phyloP scores from a whole-genome alignment of 768 basidiomycete species.

The Russula lepida region DNA sequence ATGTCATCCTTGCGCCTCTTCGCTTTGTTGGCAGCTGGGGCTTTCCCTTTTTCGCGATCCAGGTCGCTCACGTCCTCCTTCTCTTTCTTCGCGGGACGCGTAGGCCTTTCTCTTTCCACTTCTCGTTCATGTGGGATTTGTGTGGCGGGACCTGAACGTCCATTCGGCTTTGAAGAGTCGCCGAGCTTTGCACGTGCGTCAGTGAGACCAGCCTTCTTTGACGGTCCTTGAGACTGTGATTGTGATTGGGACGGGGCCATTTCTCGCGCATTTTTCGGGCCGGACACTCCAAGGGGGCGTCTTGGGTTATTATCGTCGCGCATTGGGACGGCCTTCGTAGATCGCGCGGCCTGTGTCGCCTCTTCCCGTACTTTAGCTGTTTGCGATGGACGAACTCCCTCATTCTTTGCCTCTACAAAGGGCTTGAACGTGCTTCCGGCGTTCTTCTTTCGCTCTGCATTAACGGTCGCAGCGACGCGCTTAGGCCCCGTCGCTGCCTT shows the following conservation, averaged over 20 bases:
- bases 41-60: constrained; percentile 8
- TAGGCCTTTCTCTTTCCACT: constrained; percentile 9
- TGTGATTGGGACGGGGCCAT: constrained; percentile 18
- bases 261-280: constrained; percentile 16
- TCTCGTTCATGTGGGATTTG: constrained; percentile 22
- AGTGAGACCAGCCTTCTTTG: constrained; percentile 24
- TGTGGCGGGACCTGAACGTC: constrained; percentile 31
- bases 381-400: constrained; percentile 1
- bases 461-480: background rate
- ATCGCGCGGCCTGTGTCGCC: background rate
- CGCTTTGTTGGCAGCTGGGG: background rate
- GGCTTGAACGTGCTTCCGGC: constrained; percentile 1
- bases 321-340: constrained; percentile 3
- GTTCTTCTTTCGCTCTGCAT: constrained; percentile 14
- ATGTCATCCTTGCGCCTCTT: constrained; percentile 17
- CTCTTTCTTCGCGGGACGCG: constrained; percentile 2
- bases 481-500: constrained; percentile 2
- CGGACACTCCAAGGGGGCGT: constrained; percentile 21
- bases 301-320: constrained; percentile 21
- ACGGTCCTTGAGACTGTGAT: constrained; percentile 11
- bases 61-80: constrained; percentile 12
- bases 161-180: constrained; percentile 26
- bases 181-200: constrained; percentile 28
- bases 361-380: constrained; percentile 7
- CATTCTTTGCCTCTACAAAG: constrained; percentile 9